Conservation (phyloP, 306 rosid genomes). For the Quercus wislizeni region DNA sequence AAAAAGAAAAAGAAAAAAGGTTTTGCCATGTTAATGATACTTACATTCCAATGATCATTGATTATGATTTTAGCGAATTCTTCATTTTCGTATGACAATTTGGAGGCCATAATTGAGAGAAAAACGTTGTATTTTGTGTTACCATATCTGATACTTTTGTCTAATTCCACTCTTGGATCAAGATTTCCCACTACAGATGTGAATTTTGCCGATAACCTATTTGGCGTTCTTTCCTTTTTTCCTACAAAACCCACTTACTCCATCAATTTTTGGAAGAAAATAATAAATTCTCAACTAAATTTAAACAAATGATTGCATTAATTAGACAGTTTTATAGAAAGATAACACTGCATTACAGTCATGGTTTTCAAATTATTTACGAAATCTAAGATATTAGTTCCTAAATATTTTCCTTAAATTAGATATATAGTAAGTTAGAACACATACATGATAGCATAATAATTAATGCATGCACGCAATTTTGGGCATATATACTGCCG, state of each 20-base stretch:
- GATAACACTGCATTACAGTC: too few relatives aligned
- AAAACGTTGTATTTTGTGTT: conserved; percentile 20
- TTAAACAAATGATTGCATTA: too few relatives aligned
- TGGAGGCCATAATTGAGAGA: conserved; percentile 46
- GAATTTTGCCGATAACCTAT: conserved; percentile 27
- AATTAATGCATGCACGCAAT: background rate
- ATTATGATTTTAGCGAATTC: conserved; percentile 11
- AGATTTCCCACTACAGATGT: conserved; percentile 8
- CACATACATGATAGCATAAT: too few relatives aligned
- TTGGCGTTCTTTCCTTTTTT: conserved; percentile 2
- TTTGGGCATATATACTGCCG: too few relatives aligned
- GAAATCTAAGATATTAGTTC: too few relatives aligned
- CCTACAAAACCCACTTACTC: conserved; percentile 20
- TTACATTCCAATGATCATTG: conserved; percentile 39
- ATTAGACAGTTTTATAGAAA: too few relatives aligned
- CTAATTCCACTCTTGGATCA: conserved; percentile 39
- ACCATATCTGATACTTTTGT: conserved; percentile 16
- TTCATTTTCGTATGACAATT: conserved; percentile 39
- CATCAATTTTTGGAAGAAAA: background rate
- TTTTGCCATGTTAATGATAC: background rate
- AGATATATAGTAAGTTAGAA: too few relatives aligned
- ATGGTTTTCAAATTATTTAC: too few relatives aligned
- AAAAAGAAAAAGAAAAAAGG: background rate
- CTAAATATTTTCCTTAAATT: too few relatives aligned
- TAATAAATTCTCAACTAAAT: too few relatives aligned